These are phyloP conservation scores for Bruguiera gymnorhiza DNA, from an alignment of 345 rosid genomes.

Conservation along the genomic window DNA sequence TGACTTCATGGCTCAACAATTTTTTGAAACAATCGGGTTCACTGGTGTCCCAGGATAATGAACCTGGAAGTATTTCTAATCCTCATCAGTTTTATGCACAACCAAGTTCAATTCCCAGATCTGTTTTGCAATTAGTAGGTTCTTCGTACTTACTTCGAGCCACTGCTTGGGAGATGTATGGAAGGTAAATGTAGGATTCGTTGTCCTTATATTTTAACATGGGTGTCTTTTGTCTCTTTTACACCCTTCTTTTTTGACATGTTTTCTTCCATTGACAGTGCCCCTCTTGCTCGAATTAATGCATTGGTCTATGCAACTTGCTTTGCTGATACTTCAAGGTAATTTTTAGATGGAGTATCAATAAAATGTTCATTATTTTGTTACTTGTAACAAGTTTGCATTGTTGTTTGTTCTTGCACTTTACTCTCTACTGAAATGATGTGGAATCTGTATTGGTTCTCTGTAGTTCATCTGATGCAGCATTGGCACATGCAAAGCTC, in stretches of 20 bases:
- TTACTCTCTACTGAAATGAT: slow-evolving; percentile 7
- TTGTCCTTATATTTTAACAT: background rate
- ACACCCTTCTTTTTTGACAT: slow-evolving; percentile 1
- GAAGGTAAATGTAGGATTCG: slow-evolving; percentile 57
- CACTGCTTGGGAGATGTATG: slow-evolving; percentile 94
- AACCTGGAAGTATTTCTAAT: slow-evolving; percentile 42
- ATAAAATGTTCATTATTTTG: background rate
- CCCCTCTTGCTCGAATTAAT: slow-evolving; percentile 81
- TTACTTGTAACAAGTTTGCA: background rate
- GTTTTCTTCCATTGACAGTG: slow-evolving; percentile 37
- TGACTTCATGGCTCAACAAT: slow-evolving; percentile 81
- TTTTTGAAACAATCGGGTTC: slow-evolving; percentile 59
- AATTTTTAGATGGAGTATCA: slow-evolving; percentile 17
- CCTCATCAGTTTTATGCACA: slow-evolving; percentile 61
- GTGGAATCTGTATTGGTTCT: slow-evolving; percentile 20
- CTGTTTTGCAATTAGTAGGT: slow-evolving; percentile 78
- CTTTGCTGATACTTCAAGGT: slow-evolving; percentile 81
- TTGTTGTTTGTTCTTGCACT: slow-evolving; percentile 3
- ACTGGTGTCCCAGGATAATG: slow-evolving; percentile 50
- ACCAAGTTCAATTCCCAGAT: slow-evolving; percentile 75
- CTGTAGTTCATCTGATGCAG: slow-evolving; percentile 77
- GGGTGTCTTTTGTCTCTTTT: background rate
- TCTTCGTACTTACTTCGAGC: slow-evolving; percentile 89
- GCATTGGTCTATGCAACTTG: slow-evolving; percentile 78
- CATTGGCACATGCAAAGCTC: slow-evolving; percentile 86